Evolutionary conservation across 129 eudicot species (phyloP).

Genomic region (Artemisia annua): DNA sequence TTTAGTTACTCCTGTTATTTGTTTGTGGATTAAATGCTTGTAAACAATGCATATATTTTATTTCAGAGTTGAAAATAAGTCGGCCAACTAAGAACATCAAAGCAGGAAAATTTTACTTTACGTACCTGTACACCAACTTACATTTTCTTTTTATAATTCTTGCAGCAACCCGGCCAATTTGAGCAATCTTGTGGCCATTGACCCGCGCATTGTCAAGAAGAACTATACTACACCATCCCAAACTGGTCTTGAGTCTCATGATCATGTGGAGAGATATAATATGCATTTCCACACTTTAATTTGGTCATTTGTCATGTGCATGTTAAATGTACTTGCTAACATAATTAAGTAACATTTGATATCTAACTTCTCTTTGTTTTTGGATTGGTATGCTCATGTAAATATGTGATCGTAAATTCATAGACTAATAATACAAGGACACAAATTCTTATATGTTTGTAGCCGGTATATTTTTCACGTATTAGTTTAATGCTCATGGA

Average conservation of each 20-base stretch:
- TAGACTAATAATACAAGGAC: background rate
- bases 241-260: background rate
- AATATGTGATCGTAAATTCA: background rate
- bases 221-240: background rate
- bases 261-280: background rate
- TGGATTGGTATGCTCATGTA: background rate
- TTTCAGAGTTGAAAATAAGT: too few species aligned
- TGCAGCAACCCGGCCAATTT: too few species aligned
- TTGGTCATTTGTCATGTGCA: background rate
- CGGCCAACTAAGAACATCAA: too few species aligned
- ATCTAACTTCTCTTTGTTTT: background rate
- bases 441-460: background rate
- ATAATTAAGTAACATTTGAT: background rate
- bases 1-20: too few species aligned
- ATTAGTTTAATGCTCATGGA: background rate
- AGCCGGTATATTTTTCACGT: background rate
- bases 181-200: too few species aligned
- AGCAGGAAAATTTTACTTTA: too few species aligned
- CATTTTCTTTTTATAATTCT: too few species aligned
- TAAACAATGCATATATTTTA: too few species aligned
- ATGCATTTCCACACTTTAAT: background rate
- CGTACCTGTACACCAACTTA: too few species aligned
- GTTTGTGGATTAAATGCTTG: too few species aligned
- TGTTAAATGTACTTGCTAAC: background rate
- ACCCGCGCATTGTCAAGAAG: too few species aligned